Percentiles rank a stretch among this genome's conserved stretches.
These are phyloP conservation scores for Lathyrus tuberosus DNA, from an alignment of 306 rosid genomes.

Conservation along the genomic window DNA sequence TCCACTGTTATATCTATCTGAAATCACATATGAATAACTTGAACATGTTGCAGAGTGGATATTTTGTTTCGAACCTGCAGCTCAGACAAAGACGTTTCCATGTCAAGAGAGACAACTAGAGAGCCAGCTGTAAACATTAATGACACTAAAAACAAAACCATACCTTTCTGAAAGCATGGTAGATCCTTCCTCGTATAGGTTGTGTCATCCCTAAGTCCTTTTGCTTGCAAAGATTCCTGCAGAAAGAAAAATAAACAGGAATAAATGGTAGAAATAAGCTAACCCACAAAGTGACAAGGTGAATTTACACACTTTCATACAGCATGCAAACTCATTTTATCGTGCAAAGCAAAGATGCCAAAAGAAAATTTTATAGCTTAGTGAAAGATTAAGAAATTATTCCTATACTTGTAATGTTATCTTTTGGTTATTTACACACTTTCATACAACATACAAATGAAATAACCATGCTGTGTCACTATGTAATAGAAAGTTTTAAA, in stretches of 20 bases:
- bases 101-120: conserved; percentile 38
- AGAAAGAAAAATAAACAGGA: conserved; percentile 28
- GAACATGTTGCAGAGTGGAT: conserved; percentile 98
- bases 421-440: no score
- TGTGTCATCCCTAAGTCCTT: conserved; percentile 98
- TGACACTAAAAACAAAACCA: conserved; percentile 26
- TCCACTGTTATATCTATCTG: conserved; percentile 83
- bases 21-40: conserved; percentile 85
- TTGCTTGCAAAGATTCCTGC: conserved; percentile 89
- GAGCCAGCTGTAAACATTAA: conserved; percentile 17
- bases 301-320: no score
- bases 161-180: conserved; percentile 95
- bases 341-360: no score
- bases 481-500: no score
- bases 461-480: no score
- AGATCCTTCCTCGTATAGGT: conserved; percentile 97
- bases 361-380: no score
- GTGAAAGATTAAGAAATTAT: no score
- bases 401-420: no score
- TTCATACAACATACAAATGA: no score
- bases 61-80: conserved; percentile 90
- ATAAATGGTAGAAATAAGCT: conserved; percentile 7
- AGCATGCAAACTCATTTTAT: no score
- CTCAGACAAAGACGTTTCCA: conserved; percentile 38
- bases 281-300: conserved; percentile 18